These are phyloP conservation scores for Pterula multifida DNA, from an alignment of 1,284 basidiomycete genomes.

Conservation along the genomic window DNA sequence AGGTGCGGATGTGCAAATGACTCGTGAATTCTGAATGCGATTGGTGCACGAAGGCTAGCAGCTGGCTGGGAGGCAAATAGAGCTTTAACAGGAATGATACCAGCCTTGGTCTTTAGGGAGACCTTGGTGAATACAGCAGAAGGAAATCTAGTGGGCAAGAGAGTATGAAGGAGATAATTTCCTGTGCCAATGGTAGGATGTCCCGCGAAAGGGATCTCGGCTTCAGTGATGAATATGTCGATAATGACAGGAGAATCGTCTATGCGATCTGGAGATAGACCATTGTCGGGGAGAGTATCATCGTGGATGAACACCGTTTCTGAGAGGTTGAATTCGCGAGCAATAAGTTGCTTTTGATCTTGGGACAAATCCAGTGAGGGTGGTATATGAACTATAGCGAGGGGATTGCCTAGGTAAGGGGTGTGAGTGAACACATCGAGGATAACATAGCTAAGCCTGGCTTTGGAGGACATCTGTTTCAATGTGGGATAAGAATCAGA, in stretches of 20 bases:
- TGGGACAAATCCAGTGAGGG: conserved; percentile 18
- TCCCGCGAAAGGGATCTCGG: conserved; percentile 32
- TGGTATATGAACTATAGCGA: conserved; percentile 29
- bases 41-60: conserved; percentile 24
- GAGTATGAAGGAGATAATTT: conserved; percentile 22
- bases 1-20: conserved; percentile 14
- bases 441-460: conserved; percentile 13
- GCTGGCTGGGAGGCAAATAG: conserved; percentile 12
- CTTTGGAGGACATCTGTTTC: neutral
- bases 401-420: conserved; percentile 28
- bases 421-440: conserved; percentile 31
- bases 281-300: conserved; percentile 9
- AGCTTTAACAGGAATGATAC: conserved; percentile 22
- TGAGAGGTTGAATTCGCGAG: conserved; percentile 34
- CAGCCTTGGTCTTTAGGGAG: conserved; percentile 26
- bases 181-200: conserved; percentile 31
- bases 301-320: conserved; percentile 31
- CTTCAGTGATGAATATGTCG: conserved; percentile 28
- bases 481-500: neutral
- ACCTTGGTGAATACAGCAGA: conserved; percentile 11
- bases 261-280: conserved; percentile 5
- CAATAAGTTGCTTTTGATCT: conserved; percentile 26
- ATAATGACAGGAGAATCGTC: conserved; percentile 16
- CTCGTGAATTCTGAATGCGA: conserved; percentile 27
- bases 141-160: conserved; percentile 2